phyloP scores from a whole-genome alignment of 495 filamentous ascomycete species.

The Annulohypoxylon maeteangense region DNA sequence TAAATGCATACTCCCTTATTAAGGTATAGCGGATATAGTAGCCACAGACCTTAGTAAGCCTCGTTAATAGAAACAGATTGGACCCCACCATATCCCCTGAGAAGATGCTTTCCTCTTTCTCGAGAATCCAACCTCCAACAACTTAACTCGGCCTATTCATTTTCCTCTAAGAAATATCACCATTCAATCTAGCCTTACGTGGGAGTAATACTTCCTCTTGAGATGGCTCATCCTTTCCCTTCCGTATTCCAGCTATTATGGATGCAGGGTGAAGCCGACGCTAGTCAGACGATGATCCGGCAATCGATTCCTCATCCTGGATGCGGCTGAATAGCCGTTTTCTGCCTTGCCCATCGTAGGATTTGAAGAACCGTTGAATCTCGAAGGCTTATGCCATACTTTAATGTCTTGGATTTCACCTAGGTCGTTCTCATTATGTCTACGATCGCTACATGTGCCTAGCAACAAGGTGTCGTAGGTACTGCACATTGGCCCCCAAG shows the following conservation, averaged over 20 bases:
- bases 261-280: not conserved
- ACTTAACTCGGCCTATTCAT: not conserved
- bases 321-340: conserved; percentile 35
- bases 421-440: not conserved
- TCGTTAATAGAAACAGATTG: not conserved
- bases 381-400: conserved; percentile 7
- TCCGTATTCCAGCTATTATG: not conserved
- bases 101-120: not conserved
- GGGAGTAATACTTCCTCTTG: conserved; percentile 2
- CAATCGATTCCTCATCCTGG: conserved; percentile 7
- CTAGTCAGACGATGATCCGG: not conserved
- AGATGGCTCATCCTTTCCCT: conserved; percentile 1
- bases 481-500: conserved; percentile 16
- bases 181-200: not conserved
- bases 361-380: conserved; percentile 14
- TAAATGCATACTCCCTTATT: not conserved
- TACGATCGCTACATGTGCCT: not conserved
- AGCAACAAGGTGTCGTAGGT: conserved; percentile 14
- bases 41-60: not conserved
- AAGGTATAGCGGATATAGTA: not conserved
- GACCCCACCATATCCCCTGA: not conserved
- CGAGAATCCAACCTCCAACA: not conserved
- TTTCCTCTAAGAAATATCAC: not conserved
- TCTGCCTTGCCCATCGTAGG: conserved; percentile 15
- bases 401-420: conserved; percentile 18